Evolutionary conservation across 202 grass and related monocot genomes (phyloP), one percentile per base, ranked within the genome.

Genomic region (Setaria italica): DNA sequence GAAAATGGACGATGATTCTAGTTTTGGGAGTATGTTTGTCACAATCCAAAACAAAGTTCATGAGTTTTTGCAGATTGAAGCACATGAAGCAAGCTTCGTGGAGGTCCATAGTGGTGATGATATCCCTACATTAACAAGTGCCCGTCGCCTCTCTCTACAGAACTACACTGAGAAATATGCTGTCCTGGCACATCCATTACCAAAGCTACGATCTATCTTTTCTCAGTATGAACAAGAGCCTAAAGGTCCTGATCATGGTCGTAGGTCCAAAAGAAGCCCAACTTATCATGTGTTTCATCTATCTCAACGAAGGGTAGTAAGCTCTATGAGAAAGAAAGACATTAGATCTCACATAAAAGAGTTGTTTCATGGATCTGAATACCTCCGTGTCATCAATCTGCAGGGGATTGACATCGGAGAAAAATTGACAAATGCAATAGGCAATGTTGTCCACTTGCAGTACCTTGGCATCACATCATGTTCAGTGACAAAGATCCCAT

Each of bases 401-500:
- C 69, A 85, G 57, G 89, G 89, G 20, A 82, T 91, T 20, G 85
- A 87, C 51, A 74, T 74, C 0, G 78, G 86, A 14, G 4, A 89
- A 7, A 86, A n/a, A 1, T 83, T 89, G 76, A 73, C 86, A 41
- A 13, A 9, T 56, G 86, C 21, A 83, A 70, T 92, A 7, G 78
- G 78, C 2, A 74, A 76, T 16, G 68, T 83, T 76, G 87, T 92
- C 53, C 86, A 89, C 34, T 29, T 91, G 46, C 72, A 83, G 11
- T 91, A 89, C 66, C 87, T 91, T 15, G 82, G 86, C 3, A 87
- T 91, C 56, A 91, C 74, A 32, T 84, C 72, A 3, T 91, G 90
- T 41, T 87, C 86, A 33, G 4, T 88, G 11, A 34, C 34, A 67
- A 0, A 14, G 1, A 76, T 89, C 7, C 65, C 90, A 0, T 2